Conservation (phyloP, 1,284 basidiomycete genomes). For the Hypsizygus ulmarius region DNA sequence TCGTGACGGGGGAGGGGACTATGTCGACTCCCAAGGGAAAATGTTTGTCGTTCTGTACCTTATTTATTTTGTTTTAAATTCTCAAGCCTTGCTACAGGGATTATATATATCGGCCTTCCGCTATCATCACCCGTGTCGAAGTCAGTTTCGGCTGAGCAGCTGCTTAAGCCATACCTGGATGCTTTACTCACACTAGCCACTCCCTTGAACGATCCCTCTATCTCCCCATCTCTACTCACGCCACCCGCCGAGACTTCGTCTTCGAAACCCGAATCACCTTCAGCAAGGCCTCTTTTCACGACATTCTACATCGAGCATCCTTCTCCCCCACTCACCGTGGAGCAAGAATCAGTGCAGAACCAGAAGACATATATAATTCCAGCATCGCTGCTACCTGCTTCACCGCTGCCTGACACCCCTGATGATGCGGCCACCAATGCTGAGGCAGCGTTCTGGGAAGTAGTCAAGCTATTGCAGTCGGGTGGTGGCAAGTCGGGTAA, state of each 20-base stretch:
- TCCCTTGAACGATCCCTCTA: slow-evolving; percentile 16
- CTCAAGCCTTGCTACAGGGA: slow-evolving; percentile 38
- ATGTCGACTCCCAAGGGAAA: slow-evolving; percentile 82
- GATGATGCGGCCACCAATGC: slow-evolving; percentile 60
- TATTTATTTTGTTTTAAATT: background rate
- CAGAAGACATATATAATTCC: slow-evolving; percentile 34
- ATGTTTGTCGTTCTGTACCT: slow-evolving; percentile 49
- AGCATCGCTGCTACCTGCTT: slow-evolving; percentile 36
- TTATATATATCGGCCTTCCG: slow-evolving; percentile 60
- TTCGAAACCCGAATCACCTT: slow-evolving; percentile 6
- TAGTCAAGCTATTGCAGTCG: slow-evolving; percentile 32
- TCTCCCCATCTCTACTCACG: background rate
- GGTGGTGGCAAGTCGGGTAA: slow-evolving; percentile 3
- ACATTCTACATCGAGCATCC: slow-evolving; percentile 53
- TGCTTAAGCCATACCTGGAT: slow-evolving; percentile 62
- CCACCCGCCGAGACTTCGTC: background rate
- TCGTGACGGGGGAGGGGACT: slow-evolving; percentile 82
- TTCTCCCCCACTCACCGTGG: slow-evolving; percentile 13
- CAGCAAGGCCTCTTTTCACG: slow-evolving; percentile 46
- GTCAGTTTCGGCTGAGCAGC: slow-evolving; percentile 37
- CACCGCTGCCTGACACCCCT: slow-evolving; percentile 50
- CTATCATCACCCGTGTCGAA: slow-evolving; percentile 24
- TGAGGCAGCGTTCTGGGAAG: slow-evolving; percentile 61
- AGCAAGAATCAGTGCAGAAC: slow-evolving; percentile 8
- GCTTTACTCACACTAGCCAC: slow-evolving; percentile 40